Percentiles rank a stretch among this genome's conserved stretches.
phyloP scores from a whole-genome alignment of 129 eudicot genomes.

The Ambrosia trifida region DNA sequence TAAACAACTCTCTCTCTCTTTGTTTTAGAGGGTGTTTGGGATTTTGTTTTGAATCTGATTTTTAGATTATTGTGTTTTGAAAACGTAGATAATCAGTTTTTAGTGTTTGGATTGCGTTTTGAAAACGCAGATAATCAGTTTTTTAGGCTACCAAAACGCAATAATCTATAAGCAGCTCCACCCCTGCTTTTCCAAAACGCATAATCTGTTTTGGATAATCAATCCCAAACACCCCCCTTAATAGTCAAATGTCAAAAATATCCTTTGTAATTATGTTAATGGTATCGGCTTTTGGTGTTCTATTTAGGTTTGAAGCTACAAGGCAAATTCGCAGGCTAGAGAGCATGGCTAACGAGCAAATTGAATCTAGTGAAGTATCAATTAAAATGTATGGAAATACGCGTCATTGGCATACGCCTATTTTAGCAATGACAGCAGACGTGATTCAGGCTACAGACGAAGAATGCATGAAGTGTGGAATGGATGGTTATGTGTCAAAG shows the following conservation, averaged over 20 bases:
- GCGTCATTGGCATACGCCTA: conserved; percentile 77
- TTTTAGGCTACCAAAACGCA: too few species aligned
- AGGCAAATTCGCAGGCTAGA: conserved; percentile 59
- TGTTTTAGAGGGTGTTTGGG: too few species aligned
- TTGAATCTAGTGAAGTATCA: conserved; percentile 41
- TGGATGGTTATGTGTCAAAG: conserved; percentile 88
- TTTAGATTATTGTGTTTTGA: too few species aligned
- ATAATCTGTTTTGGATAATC: too few species aligned
- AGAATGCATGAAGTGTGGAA: conserved; percentile 74
- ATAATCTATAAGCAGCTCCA: too few species aligned
- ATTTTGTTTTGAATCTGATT: too few species aligned
- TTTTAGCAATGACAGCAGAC: conserved; percentile 97
- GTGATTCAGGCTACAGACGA: conserved; percentile 84
- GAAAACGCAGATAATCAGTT: too few species aligned
- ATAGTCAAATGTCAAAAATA: conserved; percentile 15
- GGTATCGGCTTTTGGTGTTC: conserved; percentile 5
- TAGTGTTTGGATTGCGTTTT: too few species aligned
- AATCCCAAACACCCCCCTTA: too few species aligned
- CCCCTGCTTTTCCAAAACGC: too few species aligned
- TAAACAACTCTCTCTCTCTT: conserved; percentile 22
- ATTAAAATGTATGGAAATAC: conserved; percentile 30
- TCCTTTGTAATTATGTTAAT: background rate
- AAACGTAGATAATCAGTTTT: too few species aligned
- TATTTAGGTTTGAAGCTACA: conserved; percentile 84
- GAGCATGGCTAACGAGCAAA: conserved; percentile 42